Conservation (phyloP, 1,284 basidiomycete species). For the Ustilago tritici region DNA sequence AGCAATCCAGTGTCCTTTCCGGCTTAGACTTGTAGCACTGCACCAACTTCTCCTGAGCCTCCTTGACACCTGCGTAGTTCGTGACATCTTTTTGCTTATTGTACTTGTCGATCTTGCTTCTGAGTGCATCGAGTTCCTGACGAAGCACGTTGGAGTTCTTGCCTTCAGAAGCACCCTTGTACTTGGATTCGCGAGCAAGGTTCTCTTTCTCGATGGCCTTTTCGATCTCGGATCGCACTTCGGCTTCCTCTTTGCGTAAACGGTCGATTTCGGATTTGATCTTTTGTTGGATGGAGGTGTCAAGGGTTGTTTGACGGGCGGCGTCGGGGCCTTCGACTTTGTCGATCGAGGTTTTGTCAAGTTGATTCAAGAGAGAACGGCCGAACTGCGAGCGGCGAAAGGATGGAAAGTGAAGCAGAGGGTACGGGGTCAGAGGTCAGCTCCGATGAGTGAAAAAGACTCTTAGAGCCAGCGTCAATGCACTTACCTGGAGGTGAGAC, state of each 20-base stretch:
- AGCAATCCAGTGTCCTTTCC: slow-evolving; percentile 79
- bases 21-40: slow-evolving; percentile 81
- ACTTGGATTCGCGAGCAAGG: slow-evolving; percentile 55
- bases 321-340: slow-evolving; percentile 45
- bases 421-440: not conserved
- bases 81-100: slow-evolving; percentile 75
- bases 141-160: slow-evolving; percentile 60
- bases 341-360: slow-evolving; percentile 51
- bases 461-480: not conserved
- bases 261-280: slow-evolving; percentile 62
- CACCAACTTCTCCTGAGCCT: slow-evolving; percentile 75
- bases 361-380: slow-evolving; percentile 52
- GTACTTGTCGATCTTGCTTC: slow-evolving; percentile 79
- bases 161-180: slow-evolving; percentile 51
- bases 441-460: not conserved
- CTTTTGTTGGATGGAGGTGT: slow-evolving; percentile 61
- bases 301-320: slow-evolving; percentile 56
- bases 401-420: not conserved
- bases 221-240: slow-evolving; percentile 62
- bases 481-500: slow-evolving; percentile 39
- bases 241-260: slow-evolving; percentile 62
- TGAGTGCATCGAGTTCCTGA: slow-evolving; percentile 63
- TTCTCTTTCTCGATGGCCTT: slow-evolving; percentile 66
- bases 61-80: slow-evolving; percentile 75
- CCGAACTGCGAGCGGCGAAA: slow-evolving; percentile 37